phyloP scores from a whole-genome alignment of 1,284 basidiomycete genomes.

The Coriolopsis trogii region DNA sequence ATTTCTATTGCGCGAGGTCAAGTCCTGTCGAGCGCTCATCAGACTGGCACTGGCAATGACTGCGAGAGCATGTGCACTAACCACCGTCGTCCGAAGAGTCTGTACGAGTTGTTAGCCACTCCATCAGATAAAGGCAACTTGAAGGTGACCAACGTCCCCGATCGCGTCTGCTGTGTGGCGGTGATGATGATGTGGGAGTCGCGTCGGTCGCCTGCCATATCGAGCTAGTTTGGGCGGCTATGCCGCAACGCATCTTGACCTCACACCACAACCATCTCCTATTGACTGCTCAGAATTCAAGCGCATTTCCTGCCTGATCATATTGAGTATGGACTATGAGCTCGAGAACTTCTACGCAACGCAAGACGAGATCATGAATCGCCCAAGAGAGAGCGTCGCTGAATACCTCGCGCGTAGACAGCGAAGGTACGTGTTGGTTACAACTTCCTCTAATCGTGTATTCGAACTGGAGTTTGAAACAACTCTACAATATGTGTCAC shows the following conservation, averaged over 20 bases:
- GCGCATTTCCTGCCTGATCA: not conserved
- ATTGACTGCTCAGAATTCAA: not conserved
- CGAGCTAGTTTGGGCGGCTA: not conserved
- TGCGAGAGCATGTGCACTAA: too few species aligned
- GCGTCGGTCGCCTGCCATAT: slow-evolving; percentile 5
- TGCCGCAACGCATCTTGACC: not conserved
- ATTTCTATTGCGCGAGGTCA: too few species aligned
- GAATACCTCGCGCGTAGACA: slow-evolving; percentile 35
- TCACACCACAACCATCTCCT: slow-evolving; percentile 9
- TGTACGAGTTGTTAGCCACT: too few species aligned
- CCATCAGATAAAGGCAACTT: too few species aligned
- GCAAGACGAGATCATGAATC: slow-evolving; percentile 53
- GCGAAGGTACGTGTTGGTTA: slow-evolving; percentile 2
- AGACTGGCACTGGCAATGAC: too few species aligned
- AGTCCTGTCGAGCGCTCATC: too few species aligned
- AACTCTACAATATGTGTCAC: too few species aligned
- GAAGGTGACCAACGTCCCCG: too few species aligned
- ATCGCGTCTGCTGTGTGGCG: too few species aligned
- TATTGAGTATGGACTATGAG: slow-evolving; percentile 12
- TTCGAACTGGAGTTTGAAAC: too few species aligned
- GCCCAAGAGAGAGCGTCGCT: slow-evolving; percentile 50
- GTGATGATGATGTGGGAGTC: too few species aligned
- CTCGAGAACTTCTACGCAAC: slow-evolving; percentile 52
- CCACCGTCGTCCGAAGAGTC: too few species aligned
- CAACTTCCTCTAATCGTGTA: not conserved